Evolutionary conservation across 73 alveolate species (phyloP).

Genomic region (Durusdinium trenchii): DNA sequence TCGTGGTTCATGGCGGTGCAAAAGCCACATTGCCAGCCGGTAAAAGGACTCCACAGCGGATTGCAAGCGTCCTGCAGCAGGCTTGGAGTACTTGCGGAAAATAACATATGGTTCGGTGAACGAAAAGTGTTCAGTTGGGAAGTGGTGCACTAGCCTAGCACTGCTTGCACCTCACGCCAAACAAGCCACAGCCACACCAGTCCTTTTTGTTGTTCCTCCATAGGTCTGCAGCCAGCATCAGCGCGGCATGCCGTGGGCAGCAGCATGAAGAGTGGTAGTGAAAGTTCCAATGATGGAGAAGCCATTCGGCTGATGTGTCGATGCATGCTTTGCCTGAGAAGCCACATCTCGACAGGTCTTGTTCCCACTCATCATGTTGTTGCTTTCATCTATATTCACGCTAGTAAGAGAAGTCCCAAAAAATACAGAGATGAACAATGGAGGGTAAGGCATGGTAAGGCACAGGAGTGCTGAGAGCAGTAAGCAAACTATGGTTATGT

Average conservation of each 20-base stretch:
- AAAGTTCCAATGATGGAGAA: conserved; percentile 60
- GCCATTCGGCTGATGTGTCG: conserved; percentile 24
- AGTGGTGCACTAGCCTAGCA: not conserved
- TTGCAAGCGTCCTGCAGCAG: conserved; percentile 43
- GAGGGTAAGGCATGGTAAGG: no score
- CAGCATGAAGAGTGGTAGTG: not conserved
- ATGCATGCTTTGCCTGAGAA: conserved; percentile 32
- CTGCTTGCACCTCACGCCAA: not conserved
- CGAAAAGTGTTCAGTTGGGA: not conserved
- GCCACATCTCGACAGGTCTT: not conserved
- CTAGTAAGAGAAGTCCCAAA: no score
- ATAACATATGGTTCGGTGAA: not conserved
- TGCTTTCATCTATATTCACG: no score
- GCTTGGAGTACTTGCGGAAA: not conserved
- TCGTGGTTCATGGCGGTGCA: conserved; percentile 72
- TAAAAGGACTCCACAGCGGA: conserved; percentile 63
- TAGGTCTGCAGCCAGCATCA: not conserved
- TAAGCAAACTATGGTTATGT: no score
- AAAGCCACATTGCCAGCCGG: conserved; percentile 81
- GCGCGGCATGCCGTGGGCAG: conserved; percentile 78
- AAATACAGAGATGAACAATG: no score
- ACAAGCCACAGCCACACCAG: not conserved
- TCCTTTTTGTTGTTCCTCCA: conserved; percentile 31
- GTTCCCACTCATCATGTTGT: no score
- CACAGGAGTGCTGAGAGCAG: no score